Evolutionary conservation across 2,329 filamentous ascomycete genomes (phyloP).

Genomic region (Phyllosticta citrichinensis): DNA sequence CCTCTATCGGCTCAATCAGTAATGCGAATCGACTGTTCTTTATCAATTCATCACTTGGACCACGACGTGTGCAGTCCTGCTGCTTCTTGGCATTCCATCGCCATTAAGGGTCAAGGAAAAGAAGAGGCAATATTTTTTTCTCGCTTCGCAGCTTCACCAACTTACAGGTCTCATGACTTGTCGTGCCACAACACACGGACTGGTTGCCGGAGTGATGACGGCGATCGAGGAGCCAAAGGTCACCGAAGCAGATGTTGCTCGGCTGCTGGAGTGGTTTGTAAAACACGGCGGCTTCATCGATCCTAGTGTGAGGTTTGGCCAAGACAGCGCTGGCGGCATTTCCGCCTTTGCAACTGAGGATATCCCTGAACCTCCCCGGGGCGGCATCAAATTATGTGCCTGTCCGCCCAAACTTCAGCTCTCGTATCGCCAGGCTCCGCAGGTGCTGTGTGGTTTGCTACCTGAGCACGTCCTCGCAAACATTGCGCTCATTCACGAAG

Average conservation of each 20-base stretch:
- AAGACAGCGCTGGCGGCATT: constrained; percentile 22
- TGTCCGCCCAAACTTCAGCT: constrained; percentile 5
- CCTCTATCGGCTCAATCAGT: background rate
- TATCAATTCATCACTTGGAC: background rate
- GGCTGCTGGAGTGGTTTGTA: constrained; percentile 22
- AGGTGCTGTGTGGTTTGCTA: constrained; percentile 14
- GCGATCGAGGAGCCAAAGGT: background rate
- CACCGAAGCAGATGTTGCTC: background rate
- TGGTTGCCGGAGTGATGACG: background rate
- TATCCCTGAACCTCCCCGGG: constrained; percentile 11
- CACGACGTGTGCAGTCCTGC: background rate
- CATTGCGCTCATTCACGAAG: constrained; percentile 2
- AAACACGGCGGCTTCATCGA: constrained; percentile 23
- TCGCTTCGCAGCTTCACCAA: background rate
- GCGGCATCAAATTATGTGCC: constrained; percentile 11
- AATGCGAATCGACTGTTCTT: background rate
- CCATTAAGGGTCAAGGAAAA: background rate
- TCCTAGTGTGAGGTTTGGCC: constrained; percentile 20
- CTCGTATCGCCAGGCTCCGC: constrained; percentile 1
- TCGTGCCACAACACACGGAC: background rate
- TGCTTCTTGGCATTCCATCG: background rate
- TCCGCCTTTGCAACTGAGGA: constrained; percentile 18
- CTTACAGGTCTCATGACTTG: background rate
- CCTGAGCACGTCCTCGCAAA: constrained; percentile 23
- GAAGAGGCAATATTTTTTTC: background rate